Base-by-base conservation (phyloP, 2,329 filamentous ascomycete genomes). In the Hypoxylon rubiginosum region DNA sequence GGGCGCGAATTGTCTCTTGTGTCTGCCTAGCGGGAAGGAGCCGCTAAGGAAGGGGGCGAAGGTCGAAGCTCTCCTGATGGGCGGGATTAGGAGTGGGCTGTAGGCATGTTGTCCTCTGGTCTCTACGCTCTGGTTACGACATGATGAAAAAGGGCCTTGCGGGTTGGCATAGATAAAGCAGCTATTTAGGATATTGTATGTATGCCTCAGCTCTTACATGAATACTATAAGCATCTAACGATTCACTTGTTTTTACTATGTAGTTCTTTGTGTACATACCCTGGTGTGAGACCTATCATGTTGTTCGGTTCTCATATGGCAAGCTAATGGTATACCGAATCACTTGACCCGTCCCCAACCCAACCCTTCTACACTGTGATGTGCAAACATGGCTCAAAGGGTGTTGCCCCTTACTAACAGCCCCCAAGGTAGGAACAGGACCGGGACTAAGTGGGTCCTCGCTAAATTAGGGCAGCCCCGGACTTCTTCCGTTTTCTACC, bases 1-100 rank as follows among this genome's bases (percentile, higher is more conserved):
- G 66, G 90, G 91, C 19, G 95, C 96, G 2, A 99, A 99, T 82
- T 93, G 92, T 3, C 79, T 99, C 73, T 80, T 98, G 24, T 92
- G 91, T 72, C 81, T 97, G 80, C 91, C 92, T 0, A 83, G 85
- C 36, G 87, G 88, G 2, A 83, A 89, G 34, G 89, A 88, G 5
- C 83, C 83, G n/a, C 75, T 94, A 59, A 84, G 82, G 50, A 92
- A 91, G 76, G 94, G 94, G 0, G 81, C 86, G 56, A 88, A 84
- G 73, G 89, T 94, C 3, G 89, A 95, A 66, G 95, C 94, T 9
- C 80, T 97, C 73, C 77, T 98, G 74, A 94, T 98, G 90, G 88
- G 88, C 1, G 64, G 54, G 1, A 41, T 77, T 4, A 71, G 74
- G 45, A 53, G 54, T 51, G 70, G 64, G 51, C 4, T 64, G 7